Percentiles rank a stretch among this genome's conserved stretches.
Conservation (phyloP, 495 filamentous ascomycete species). For the Xylaria longipes region DNA sequence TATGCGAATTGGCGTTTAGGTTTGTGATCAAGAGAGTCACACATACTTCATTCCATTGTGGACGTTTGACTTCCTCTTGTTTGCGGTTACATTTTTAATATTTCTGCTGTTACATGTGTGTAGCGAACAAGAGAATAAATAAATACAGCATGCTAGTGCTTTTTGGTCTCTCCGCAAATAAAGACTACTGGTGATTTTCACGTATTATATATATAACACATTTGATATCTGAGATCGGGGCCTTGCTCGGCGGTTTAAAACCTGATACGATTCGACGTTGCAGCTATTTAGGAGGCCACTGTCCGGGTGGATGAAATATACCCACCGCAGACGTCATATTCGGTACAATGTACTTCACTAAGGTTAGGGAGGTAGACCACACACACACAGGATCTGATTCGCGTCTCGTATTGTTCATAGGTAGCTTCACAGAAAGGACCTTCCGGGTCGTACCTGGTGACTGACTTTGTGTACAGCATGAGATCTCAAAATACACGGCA, state of each 20-base stretch:
- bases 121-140: neutral
- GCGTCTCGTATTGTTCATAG: neutral
- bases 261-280: neutral
- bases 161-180: neutral
- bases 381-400: neutral
- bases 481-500: neutral
- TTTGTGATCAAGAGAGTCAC: neutral
- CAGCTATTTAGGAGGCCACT: neutral
- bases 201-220: neutral
- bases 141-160: neutral
- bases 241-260: neutral
- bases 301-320: neutral
- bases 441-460: neutral
- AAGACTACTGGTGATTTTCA: neutral
- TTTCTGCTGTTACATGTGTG: neutral
- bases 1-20: slow-evolving; percentile 7
- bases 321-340: slow-evolving; percentile 4
- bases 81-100: too few relatives aligned
- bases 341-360: neutral
- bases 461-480: neutral
- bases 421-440: neutral
- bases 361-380: neutral
- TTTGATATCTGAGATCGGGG: neutral
- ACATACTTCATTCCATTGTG: neutral
- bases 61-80: neutral